Evolutionary conservation across 257 asterid genomes (phyloP).

Genomic region (Penstemon barbatus): DNA sequence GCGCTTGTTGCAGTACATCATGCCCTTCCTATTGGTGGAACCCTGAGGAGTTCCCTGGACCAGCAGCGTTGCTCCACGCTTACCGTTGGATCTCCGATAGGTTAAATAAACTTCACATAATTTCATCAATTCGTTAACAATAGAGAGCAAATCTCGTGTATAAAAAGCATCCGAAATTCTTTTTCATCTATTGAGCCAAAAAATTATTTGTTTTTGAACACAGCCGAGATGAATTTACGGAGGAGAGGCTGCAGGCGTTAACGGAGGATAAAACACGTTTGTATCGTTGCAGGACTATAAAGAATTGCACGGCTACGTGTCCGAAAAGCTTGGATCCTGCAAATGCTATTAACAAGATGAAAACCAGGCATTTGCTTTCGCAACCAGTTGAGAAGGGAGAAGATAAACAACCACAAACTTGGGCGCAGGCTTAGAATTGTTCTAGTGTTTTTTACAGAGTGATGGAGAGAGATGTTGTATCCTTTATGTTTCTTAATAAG

Average conservation of each 20-base stretch:
- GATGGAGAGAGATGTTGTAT: too few species aligned
- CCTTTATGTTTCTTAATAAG: too few species aligned
- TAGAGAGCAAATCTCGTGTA: too few species aligned
- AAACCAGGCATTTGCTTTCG: slow-evolving; percentile 42
- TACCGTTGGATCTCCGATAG: slow-evolving; percentile 80
- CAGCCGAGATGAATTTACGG: slow-evolving; percentile 67
- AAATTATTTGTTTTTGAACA: neutral
- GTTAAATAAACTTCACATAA: slow-evolving; percentile 22
- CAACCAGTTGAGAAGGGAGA: slow-evolving; percentile 42
- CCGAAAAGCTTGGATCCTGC: slow-evolving; percentile 77
- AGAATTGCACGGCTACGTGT: slow-evolving; percentile 57
- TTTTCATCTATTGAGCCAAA: too few species aligned
- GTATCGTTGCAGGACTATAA: slow-evolving; percentile 71
- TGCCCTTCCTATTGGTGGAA: slow-evolving; percentile 96
- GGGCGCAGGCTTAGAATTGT: slow-evolving; percentile 21
- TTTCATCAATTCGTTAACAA: too few species aligned
- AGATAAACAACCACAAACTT: slow-evolving; percentile 25
- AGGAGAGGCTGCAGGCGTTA: slow-evolving; percentile 63
- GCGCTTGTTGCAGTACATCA: slow-evolving; percentile 73
- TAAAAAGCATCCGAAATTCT: too few species aligned
- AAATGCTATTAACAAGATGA: slow-evolving; percentile 70
- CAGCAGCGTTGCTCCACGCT: slow-evolving; percentile 69
- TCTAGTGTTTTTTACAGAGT: too few species aligned
- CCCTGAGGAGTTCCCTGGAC: slow-evolving; percentile 71
- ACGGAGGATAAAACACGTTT: slow-evolving; percentile 48